These are phyloP conservation scores for Lactuca sativa DNA, from an alignment of 129 eudicot species.

Conservation along the genomic window DNA sequence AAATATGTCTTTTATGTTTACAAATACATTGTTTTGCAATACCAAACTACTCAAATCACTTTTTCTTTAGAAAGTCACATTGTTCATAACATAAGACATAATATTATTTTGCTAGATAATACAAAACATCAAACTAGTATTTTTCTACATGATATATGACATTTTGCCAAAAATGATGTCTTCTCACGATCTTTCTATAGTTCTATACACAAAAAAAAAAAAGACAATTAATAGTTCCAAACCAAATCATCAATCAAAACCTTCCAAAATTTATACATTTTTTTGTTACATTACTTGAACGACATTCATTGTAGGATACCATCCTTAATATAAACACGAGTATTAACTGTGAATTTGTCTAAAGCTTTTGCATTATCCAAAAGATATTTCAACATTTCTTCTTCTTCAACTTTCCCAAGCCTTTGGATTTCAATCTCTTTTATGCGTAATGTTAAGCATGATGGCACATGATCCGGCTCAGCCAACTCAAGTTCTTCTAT, in stretches of 20 bases:
- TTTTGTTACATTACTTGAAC: neutral
- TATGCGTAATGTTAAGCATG: slow-evolving; percentile 15
- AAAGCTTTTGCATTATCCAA: slow-evolving; percentile 26
- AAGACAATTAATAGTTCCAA: neutral
- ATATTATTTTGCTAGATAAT: neutral
- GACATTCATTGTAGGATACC: slow-evolving; percentile 25
- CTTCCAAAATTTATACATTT: neutral
- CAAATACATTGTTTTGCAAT: too few relatives aligned
- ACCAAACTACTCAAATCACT: too few relatives aligned
- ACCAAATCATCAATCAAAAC: neutral
- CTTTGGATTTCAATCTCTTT: slow-evolving; percentile 28
- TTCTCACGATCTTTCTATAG: too few relatives aligned
- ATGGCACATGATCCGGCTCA: slow-evolving; percentile 15
- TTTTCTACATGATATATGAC: too few relatives aligned
- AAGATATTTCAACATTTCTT: slow-evolving; percentile 34
- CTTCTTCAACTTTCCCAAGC: slow-evolving; percentile 29
- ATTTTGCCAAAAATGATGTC: neutral
- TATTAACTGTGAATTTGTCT: slow-evolving; percentile 30
- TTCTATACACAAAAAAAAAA: neutral
- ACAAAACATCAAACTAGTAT: neutral
- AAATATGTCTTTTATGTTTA: too few relatives aligned
- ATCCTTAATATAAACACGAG: slow-evolving; percentile 32
- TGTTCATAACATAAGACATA: neutral
- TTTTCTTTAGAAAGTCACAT: too few relatives aligned
- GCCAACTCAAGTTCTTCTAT: slow-evolving; percentile 25